Evolutionary conservation across 495 filamentous ascomycete species (phyloP).

Genomic region (Hypomontagnella submonticulosa): DNA sequence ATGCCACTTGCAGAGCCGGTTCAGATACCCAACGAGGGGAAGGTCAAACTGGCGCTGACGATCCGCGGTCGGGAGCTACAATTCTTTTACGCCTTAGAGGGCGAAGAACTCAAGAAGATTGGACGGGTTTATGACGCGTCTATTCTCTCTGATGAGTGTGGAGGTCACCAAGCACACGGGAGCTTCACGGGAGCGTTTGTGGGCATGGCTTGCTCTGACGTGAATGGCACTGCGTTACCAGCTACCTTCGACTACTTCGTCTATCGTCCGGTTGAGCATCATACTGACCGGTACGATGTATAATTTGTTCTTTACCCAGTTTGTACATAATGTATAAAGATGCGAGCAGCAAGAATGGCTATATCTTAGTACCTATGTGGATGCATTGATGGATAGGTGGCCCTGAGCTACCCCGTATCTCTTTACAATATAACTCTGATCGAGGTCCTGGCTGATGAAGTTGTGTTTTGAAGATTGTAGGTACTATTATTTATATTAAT

Average conservation of each 20-base stretch:
- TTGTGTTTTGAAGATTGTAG: no score
- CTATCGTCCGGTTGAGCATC: conserved; percentile 60
- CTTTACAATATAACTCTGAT: no score
- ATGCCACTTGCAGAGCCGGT: conserved; percentile 50
- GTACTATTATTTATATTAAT: no score
- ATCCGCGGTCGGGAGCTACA: conserved; percentile 60
- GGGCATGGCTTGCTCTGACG: conserved; percentile 64
- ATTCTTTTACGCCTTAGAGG: conserved; percentile 62
- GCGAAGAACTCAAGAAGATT: conserved; percentile 58
- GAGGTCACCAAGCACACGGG: conserved; percentile 64
- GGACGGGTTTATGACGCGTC: conserved; percentile 64
- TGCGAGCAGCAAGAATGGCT: no score
- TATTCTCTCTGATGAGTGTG: conserved; percentile 66
- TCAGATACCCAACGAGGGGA: conserved; percentile 61
- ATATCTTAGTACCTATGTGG: no score
- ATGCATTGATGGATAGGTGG: no score
- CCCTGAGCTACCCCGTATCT: no score
- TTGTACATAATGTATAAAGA: no score
- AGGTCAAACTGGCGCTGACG: conserved; percentile 59
- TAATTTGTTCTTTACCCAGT: conserved; percentile 8
- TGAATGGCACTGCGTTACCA: conserved; percentile 59
- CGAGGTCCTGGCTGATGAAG: no score
- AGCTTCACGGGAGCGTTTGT: conserved; percentile 69
- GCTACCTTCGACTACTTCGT: conserved; percentile 63
- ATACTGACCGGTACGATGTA: conserved; percentile 61